Evolutionary conservation across 2,329 filamentous ascomycete genomes (phyloP).

Genomic region (Emericellopsis cladophorae): DNA sequence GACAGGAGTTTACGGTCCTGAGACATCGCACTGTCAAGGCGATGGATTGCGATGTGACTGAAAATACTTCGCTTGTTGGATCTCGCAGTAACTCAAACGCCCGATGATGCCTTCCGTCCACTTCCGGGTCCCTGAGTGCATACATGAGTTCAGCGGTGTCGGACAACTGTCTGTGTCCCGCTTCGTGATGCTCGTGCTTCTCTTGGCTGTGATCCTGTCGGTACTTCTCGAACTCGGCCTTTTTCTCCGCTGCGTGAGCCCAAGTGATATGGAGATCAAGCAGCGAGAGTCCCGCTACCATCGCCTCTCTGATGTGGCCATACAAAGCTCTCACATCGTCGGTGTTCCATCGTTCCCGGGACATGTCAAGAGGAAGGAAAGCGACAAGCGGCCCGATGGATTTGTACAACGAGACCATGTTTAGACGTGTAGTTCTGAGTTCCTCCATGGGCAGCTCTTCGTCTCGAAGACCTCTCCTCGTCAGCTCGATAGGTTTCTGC

Average conservation of each 20-base stretch:
- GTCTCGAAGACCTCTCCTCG: constrained; percentile 9
- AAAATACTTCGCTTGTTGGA: constrained; percentile 13
- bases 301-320: constrained; percentile 19
- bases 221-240: constrained; percentile 4
- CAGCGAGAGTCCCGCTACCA: constrained; percentile 19
- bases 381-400: constrained; percentile 22
- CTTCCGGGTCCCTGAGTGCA: constrained; percentile 23
- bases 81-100: constrained; percentile 17
- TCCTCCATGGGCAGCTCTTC: constrained; percentile 11
- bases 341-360: constrained; percentile 28
- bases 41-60: constrained; percentile 10
- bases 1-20: constrained; percentile 13
- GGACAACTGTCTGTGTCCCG: constrained; percentile 13
- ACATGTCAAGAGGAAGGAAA: constrained; percentile 33
- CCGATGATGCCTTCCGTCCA: constrained; percentile 14
- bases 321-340: constrained; percentile 26
- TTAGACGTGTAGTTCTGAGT: constrained; percentile 12
- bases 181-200: background rate
- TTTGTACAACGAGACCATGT: constrained; percentile 21
- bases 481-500: constrained; percentile 17
- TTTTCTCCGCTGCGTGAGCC: constrained; percentile 8
- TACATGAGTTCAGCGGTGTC: constrained; percentile 19
- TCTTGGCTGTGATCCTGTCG: background rate
- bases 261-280: constrained; percentile 28
- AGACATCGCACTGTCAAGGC: constrained; percentile 11